phyloP scores from a whole-genome alignment of 306 rosid genomes.

The Luffa acutangula region DNA sequence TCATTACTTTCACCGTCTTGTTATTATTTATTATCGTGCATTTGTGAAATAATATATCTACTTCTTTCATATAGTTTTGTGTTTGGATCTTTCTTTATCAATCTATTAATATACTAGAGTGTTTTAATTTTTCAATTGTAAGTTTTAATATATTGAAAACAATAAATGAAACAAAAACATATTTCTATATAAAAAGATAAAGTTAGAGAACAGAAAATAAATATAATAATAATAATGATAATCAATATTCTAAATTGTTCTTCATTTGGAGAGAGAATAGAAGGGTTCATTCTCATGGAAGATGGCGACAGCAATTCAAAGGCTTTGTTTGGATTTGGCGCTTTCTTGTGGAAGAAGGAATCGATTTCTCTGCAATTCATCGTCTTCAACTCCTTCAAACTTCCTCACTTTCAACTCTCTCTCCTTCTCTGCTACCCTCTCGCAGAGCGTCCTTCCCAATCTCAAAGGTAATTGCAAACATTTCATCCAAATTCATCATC shows the following conservation, averaged over 20 bases:
- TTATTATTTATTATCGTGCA: too few species aligned
- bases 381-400: background rate
- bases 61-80: too few species aligned
- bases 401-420: background rate
- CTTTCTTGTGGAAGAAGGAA: slow-evolving; percentile 5
- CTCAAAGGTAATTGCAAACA: background rate
- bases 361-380: background rate
- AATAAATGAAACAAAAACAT: too few species aligned
- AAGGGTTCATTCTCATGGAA: background rate
- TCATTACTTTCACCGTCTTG: background rate
- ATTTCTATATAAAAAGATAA: too few species aligned
- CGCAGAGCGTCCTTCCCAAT: background rate
- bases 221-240: too few species aligned
- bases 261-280: background rate
- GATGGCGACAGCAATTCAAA: slow-evolving; percentile 7
- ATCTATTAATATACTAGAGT: too few species aligned
- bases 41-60: too few species aligned
- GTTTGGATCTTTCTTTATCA: too few species aligned
- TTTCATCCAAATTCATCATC: background rate
- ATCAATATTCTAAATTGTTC: too few species aligned
- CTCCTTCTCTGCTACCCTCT: background rate
- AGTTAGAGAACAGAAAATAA: too few species aligned
- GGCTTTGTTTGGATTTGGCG: background rate
- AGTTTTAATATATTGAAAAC: too few species aligned
- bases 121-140: too few species aligned